Base-by-base conservation (phyloP, 495 filamentous ascomycete genomes). In the Cercophora scortea region DNA sequence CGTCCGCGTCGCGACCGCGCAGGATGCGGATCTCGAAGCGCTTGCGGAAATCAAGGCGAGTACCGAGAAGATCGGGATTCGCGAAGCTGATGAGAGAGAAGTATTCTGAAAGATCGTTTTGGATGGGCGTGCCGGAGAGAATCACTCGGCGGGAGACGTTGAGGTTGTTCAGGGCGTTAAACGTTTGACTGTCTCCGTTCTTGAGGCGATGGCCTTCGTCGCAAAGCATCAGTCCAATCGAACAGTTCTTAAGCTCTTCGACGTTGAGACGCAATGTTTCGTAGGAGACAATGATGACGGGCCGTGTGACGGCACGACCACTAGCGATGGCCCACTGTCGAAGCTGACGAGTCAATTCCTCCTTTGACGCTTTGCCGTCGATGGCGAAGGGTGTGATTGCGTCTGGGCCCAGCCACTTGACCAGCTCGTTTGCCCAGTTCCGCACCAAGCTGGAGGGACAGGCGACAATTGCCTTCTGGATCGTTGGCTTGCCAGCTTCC, bases 241-340 rank as follows among this genome's bases (percentile, higher is more conserved):
- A 85, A 2, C 86, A 87, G 51, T 90, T 82, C 47, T 83, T 87
- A 41, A 99, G 78, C 57, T 92, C 85, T n/a, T 89, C 87, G 8
- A 88, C 85, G 55, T 99, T 90, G 47, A 97, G 72, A 17, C 93
- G 85, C 6, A 99, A 77, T 0, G 94, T 97, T 63, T 99, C 93
- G 62, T 99, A 99, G 1, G 93, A 97, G 46, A 99, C 90, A 47
- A 99, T 99, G n/a, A 99, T 85, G n/a, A 96, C 89, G 5, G 94
- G 93, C 33, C 93, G 79, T 17, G 90, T 90, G 17, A 99, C 82
- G n/a, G 90, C 78, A 40, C 93, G 86, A 6, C 93, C 93, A 40
- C 79, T 88, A 10, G 94, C 80, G 58, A 96, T 88, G 4, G 87
- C 86, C 93, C 93, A 99, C 69, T 99, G 93, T 33, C 89, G 87